Evolutionary conservation across 441 rosid species (phyloP).

Genomic region (Gossypium trilobum): DNA sequence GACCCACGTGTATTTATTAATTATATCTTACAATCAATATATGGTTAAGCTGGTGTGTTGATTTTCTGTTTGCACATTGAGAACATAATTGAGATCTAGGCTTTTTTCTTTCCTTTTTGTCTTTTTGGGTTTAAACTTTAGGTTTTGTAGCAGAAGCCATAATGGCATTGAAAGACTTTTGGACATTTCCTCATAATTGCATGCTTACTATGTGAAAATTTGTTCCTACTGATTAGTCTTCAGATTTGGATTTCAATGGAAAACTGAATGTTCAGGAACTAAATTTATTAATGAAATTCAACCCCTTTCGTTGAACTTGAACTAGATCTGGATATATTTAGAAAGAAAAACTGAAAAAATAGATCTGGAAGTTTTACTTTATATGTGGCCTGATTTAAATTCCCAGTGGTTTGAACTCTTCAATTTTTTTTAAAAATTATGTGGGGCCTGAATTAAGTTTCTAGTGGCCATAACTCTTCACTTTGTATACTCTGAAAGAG

Average conservation of each 20-base stretch:
- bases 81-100: slow-evolving; percentile 1
- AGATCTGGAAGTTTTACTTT: not conserved
- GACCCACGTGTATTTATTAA: slow-evolving; percentile 4
- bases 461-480: not conserved
- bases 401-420: not conserved
- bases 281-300: not conserved
- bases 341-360: too few relatives aligned
- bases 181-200: not conserved
- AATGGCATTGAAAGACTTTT: not conserved
- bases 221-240: not conserved
- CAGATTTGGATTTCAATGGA: not conserved
- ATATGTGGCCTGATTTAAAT: not conserved
- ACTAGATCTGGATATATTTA: not conserved
- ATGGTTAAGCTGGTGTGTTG: not conserved
- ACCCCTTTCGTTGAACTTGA: not conserved
- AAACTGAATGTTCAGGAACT: not conserved
- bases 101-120: not conserved
- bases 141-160: not conserved
- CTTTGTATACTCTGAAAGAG: not conserved
- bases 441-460: slow-evolving; percentile 8
- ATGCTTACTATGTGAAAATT: not conserved
- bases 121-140: not conserved
- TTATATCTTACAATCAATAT: not conserved
- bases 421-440: not conserved
- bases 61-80: not conserved